Base-by-base conservation (phyloP, 2,329 filamentous ascomycete genomes). In the Xylaria sp. region DNA sequence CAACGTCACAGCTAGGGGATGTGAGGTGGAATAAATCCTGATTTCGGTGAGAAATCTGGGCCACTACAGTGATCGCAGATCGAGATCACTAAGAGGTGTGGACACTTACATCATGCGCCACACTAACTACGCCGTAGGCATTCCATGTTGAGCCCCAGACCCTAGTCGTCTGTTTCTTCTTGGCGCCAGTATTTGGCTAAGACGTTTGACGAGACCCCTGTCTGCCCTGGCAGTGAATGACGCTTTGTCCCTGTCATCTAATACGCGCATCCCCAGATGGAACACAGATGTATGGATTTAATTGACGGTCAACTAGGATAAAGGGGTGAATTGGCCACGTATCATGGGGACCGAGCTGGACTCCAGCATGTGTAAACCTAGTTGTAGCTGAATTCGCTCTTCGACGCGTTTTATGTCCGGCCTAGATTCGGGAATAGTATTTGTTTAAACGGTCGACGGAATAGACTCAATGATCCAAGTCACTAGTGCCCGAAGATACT, bases 31-130 rank as follows among this genome's bases (percentile, higher is more conserved):
- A 21, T 13, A 59, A 72, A 71, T 68, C 69, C 66, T 66, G 69
- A 70, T 72, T 72, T 71, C 63, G 32, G 64, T 47, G 16, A n/a
- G 40, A 44, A 44, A 44, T 44, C 40, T 44, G 18, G 40, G 58
- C 16, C 55, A 27, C 42, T 59, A 42, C 47, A 68, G 61, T 60
- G 67, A 44, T 58, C 59, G 62, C 53, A 60, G 70, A 72, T 72
- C 70, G 66, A 71, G 70, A 71, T 72, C 50, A 54, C 35, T 47
- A 54, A 61, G 44, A 48, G 48, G 35, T 42, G 51, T 60, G 55
- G 61, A 21, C 25, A 54, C 54, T 69, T 68, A 71, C 70, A 72
- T 72, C 70, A 72, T 72, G 57, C 59, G 65, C 65, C 65, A 58
- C 63, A 65, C 32, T 12, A 68, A 57, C 60, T 55, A 66, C 40